phyloP scores from a whole-genome alignment of 2,329 filamentous ascomycete species.

The Diaporthe citrichinensis region DNA sequence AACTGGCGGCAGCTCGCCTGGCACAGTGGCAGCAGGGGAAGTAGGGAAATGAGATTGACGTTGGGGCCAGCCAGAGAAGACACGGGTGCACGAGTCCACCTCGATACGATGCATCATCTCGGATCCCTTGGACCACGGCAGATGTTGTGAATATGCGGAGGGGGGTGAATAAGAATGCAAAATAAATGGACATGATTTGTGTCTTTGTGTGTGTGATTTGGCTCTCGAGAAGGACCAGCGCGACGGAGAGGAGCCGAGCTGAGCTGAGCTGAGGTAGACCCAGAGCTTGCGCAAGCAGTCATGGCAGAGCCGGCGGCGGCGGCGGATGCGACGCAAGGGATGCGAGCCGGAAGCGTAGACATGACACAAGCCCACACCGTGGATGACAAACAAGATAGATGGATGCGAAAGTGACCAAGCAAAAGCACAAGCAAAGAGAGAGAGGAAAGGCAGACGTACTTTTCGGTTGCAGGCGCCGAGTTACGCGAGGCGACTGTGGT shows the following conservation, averaged over 20 bases:
- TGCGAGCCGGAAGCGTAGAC: slow-evolving; percentile 1
- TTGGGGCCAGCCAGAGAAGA: slow-evolving; percentile 24
- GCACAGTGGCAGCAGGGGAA: slow-evolving; percentile 4
- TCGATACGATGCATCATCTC: slow-evolving; percentile 18
- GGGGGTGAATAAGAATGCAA: neutral
- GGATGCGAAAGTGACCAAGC: slow-evolving; percentile 33
- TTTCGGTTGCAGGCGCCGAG: slow-evolving; percentile 63
- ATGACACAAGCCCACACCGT: slow-evolving; percentile 9
- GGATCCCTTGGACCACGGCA: slow-evolving; percentile 24
- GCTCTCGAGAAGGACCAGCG: neutral
- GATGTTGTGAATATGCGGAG: slow-evolving; percentile 2
- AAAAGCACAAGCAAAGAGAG: slow-evolving; percentile 24
- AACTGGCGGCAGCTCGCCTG: slow-evolving; percentile 36
- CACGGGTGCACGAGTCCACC: slow-evolving; percentile 9
- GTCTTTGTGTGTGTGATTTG: neutral
- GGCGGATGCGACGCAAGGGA: slow-evolving; percentile 24
- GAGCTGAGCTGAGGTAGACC: neutral
- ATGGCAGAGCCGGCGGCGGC: slow-evolving; percentile 28
- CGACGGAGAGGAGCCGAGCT: slow-evolving; percentile 11
- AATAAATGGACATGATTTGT: neutral
- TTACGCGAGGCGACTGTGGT: slow-evolving; percentile 63
- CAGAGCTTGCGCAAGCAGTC: slow-evolving; percentile 21
- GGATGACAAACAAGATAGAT: slow-evolving; percentile 19
- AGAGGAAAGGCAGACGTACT: slow-evolving; percentile 60
- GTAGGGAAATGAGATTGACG: slow-evolving; percentile 34